Evolutionary conservation across 1,284 basidiomycete genomes (phyloP).

Genomic region (Testicularia cyperi): DNA sequence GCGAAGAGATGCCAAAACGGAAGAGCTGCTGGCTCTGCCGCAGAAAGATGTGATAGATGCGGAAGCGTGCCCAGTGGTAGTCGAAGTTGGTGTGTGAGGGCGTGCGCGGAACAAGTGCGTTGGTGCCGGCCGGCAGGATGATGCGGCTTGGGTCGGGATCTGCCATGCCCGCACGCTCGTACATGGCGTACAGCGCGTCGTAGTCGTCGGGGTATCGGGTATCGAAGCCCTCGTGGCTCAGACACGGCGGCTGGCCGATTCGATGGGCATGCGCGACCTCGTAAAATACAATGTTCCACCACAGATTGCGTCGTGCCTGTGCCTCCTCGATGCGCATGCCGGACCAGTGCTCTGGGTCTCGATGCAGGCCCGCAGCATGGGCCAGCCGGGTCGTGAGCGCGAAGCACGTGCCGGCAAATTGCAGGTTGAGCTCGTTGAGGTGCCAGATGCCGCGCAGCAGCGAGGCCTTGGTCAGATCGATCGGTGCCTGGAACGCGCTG

Average conservation of each 20-base stretch:
- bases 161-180: conserved; percentile 35
- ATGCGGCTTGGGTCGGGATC: conserved; percentile 28
- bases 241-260: conserved; percentile 39
- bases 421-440: conserved; percentile 46
- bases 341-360: conserved; percentile 46
- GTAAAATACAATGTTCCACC: conserved; percentile 45
- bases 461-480: conserved; percentile 49
- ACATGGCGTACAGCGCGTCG: conserved; percentile 30
- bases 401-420: conserved; percentile 48
- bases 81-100: conserved; percentile 38
- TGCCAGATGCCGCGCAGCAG: conserved; percentile 51
- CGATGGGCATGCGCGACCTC: conserved; percentile 38
- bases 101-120: conserved; percentile 23
- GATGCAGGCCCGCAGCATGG: conserved; percentile 48
- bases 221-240: conserved; percentile 43
- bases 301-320: conserved; percentile 43
- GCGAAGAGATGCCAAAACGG: conserved; percentile 42
- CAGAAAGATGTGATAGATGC: conserved; percentile 39
- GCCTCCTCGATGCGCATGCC: conserved; percentile 48
- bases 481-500: conserved; percentile 46
- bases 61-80: conserved; percentile 42
- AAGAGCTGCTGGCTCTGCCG: conserved; percentile 42
- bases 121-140: conserved; percentile 35
- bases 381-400: conserved; percentile 43
- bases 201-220: conserved; percentile 48